Percentiles rank a stretch among this genome's conserved stretches.
Evolutionary conservation across 2,329 filamentous ascomycete genomes (phyloP).

Genomic region (Talaromyces islandicus): DNA sequence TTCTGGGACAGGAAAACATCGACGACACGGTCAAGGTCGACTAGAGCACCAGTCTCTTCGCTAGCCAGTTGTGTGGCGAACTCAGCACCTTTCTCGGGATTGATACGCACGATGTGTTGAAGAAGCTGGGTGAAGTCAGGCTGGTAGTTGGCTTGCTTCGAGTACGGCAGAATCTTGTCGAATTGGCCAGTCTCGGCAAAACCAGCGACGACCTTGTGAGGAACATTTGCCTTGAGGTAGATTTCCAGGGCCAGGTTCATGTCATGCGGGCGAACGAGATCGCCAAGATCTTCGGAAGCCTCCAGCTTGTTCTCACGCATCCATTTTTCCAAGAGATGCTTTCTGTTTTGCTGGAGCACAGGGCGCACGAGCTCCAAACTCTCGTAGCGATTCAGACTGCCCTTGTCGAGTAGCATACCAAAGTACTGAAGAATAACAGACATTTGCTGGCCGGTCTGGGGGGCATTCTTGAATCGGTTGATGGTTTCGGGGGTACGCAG

Average conservation of each 20-base stretch:
- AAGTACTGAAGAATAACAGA: constrained; percentile 97
- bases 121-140: constrained; percentile 93
- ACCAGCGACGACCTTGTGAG: constrained; percentile 90
- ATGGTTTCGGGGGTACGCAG: constrained; percentile 91
- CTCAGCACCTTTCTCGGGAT: constrained; percentile 88
- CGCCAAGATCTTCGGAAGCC: constrained; percentile 92
- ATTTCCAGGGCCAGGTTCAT: constrained; percentile 79
- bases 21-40: constrained; percentile 90
- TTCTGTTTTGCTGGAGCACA: constrained; percentile 86
- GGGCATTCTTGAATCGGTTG: constrained; percentile 82
- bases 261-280: constrained; percentile 86
- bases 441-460: constrained; percentile 67
- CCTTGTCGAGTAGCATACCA: constrained; percentile 94
- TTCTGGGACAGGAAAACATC: constrained; percentile 98
- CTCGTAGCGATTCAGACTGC: constrained; percentile 84
- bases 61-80: constrained; percentile 91
- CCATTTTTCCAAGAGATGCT: constrained; percentile 97
- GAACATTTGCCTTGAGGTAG: constrained; percentile 83
- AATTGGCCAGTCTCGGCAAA: constrained; percentile 96
- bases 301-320: constrained; percentile 92
- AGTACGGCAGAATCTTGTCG: constrained; percentile 91
- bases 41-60: constrained; percentile 75
- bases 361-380: constrained; percentile 89
- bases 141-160: constrained; percentile 75
- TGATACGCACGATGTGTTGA: constrained; percentile 85